phyloP scores from a whole-genome alignment of 169 alveolate genomes.

The Sarcocystis neurona region DNA sequence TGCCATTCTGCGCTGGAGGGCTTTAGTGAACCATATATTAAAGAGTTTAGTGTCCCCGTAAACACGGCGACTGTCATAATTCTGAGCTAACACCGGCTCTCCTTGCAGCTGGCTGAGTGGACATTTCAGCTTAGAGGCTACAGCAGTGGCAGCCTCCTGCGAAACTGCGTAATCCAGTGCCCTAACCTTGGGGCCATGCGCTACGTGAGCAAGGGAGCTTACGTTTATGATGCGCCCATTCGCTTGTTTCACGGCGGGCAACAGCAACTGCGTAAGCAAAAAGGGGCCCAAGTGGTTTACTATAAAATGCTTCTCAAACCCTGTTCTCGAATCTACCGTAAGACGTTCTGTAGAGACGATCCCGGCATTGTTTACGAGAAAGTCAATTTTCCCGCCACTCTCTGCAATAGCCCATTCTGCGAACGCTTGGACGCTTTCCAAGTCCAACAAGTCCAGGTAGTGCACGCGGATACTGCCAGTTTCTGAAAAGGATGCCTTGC shows the following conservation, averaged over 20 bases:
- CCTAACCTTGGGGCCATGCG: neutral
- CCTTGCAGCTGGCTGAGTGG: neutral
- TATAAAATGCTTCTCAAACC: neutral
- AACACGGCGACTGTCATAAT: neutral
- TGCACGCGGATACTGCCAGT: neutral
- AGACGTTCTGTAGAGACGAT: neutral
- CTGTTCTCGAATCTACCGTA: neutral
- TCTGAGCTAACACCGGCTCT: neutral
- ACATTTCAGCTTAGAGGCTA: neutral
- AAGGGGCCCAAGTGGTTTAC: neutral
- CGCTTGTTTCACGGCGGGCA: conserved; percentile 7
- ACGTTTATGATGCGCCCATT: neutral
- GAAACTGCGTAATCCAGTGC: neutral
- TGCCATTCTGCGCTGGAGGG: neutral
- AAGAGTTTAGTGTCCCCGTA: neutral
- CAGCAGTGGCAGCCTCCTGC: neutral
- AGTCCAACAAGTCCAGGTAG: neutral
- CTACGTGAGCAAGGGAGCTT: neutral
- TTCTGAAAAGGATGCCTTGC: no score
- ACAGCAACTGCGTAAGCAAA: neutral
- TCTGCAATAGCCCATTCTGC: neutral
- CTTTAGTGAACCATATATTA: conserved; percentile 1
- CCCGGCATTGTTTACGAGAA: conserved; percentile 18
- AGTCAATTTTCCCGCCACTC: conserved; percentile 11
- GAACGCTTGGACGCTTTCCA: neutral